phyloP scores from a whole-genome alignment of 1,284 basidiomycete species.

The Papiliotrema flavescens region DNA sequence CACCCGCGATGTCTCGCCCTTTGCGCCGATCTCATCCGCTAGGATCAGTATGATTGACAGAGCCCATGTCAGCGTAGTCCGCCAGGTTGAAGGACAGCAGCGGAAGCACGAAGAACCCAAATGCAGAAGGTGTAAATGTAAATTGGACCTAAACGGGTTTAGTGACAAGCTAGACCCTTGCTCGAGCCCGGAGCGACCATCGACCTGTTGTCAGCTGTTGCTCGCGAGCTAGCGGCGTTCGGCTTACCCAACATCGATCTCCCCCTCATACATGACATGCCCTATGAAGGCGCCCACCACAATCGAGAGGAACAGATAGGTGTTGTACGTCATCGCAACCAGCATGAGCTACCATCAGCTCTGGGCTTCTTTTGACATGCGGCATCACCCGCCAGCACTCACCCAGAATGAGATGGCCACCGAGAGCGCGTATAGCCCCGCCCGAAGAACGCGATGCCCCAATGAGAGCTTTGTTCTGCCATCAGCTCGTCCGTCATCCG shows the following conservation, averaged over 20 bases:
- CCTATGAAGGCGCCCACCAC: constrained; percentile 48
- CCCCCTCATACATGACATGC: constrained; percentile 45
- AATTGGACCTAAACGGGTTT: not conserved
- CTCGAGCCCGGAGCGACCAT: constrained; percentile 10
- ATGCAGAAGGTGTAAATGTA: constrained; percentile 1
- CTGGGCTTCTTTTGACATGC: not conserved
- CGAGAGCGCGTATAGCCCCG: constrained; percentile 37
- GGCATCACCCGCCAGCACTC: constrained; percentile 11
- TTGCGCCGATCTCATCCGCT: no score
- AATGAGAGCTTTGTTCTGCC: constrained; percentile 23
- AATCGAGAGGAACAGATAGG: constrained; percentile 47
- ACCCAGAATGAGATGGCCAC: constrained; percentile 47
- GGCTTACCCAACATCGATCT: constrained; percentile 40
- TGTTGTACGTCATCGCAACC: constrained; percentile 51
- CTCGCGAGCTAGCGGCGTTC: not conserved
- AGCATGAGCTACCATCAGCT: constrained; percentile 46
- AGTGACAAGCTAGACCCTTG: constrained; percentile 41
- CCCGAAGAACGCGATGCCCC: constrained; percentile 25
- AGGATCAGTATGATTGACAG: no score
- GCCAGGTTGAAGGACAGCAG: no score
- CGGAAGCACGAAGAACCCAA: not conserved
- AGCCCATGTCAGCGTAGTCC: no score
- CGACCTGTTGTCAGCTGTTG: not conserved
- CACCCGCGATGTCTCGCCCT: no score
- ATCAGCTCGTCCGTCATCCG: not conserved